phyloP scores from a whole-genome alignment of 2,329 filamentous ascomycete species.

The Cytospora paraplurivora region DNA sequence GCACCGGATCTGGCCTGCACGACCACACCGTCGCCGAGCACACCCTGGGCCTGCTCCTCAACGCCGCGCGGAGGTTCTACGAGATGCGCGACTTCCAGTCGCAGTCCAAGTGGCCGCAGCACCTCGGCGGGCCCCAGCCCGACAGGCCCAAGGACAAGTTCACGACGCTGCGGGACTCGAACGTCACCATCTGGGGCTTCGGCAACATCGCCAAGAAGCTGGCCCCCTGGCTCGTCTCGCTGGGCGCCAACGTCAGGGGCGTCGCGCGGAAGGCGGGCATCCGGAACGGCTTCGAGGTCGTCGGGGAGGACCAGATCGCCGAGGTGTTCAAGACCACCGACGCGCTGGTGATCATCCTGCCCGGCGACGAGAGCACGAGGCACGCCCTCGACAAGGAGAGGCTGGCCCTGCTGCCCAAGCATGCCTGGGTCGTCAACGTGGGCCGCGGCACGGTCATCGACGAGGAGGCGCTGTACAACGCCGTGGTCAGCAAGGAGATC shows the following conservation, averaged over 20 bases:
- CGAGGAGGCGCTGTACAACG: slow-evolving; percentile 39
- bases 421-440: slow-evolving; percentile 60
- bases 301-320: slow-evolving; percentile 54
- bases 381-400: slow-evolving; percentile 58
- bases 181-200: slow-evolving; percentile 64
- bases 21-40: slow-evolving; percentile 68
- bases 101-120: slow-evolving; percentile 58
- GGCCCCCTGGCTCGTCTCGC: slow-evolving; percentile 53
- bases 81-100: slow-evolving; percentile 65
- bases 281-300: slow-evolving; percentile 60
- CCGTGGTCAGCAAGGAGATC: slow-evolving; percentile 36
- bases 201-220: slow-evolving; percentile 67
- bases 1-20: slow-evolving; percentile 65
- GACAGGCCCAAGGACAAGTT: slow-evolving; percentile 55
- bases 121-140: slow-evolving; percentile 63
- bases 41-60: slow-evolving; percentile 59
- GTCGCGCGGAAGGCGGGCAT: slow-evolving; percentile 60
- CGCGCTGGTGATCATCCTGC: slow-evolving; percentile 68
- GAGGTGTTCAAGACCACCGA: slow-evolving; percentile 60
- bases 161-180: slow-evolving; percentile 61
- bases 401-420: slow-evolving; percentile 55
- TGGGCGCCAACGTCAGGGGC: slow-evolving; percentile 61
- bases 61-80: slow-evolving; percentile 58
- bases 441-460: slow-evolving; percentile 41
- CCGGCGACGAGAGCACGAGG: slow-evolving; percentile 57